These are phyloP conservation scores for Cladosporium sp. DNA, from an alignment of 2,329 filamentous ascomycete genomes.

Conservation along the genomic window DNA sequence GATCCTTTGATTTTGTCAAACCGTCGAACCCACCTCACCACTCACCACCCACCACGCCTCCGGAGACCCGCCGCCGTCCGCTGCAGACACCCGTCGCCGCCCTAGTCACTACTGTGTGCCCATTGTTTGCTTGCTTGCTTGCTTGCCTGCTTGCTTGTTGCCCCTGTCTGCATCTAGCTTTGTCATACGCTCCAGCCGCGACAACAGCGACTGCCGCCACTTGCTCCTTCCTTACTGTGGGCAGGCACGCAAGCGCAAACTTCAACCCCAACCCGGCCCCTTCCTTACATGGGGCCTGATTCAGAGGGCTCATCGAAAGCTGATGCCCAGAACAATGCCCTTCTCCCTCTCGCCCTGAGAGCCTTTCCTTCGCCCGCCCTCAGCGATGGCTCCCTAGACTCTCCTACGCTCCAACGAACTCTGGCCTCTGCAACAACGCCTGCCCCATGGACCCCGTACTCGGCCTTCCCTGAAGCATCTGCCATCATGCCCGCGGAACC, in stretches of 20 bases:
- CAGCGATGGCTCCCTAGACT: conserved; percentile 21
- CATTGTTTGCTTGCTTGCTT: conserved; percentile 7
- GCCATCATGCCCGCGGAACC: conserved; percentile 23
- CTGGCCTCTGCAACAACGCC: conserved; percentile 2
- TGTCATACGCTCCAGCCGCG: conserved; percentile 3
- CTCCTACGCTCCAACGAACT: conserved; percentile 20
- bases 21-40: not conserved
- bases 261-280: not conserved
- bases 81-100: conserved; percentile 4
- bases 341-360: conserved; percentile 9
- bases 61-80: conserved; percentile 6
- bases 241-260: conserved; percentile 4
- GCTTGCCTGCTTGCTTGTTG: conserved; percentile 9
- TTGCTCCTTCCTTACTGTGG: conserved; percentile 10
- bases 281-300: conserved; percentile 25
- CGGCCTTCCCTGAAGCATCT: conserved; percentile 16
- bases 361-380: conserved; percentile 24
- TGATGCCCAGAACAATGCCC: conserved; percentile 19
- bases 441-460: conserved; percentile 21
- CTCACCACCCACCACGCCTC: not conserved
- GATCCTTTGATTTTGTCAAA: conserved; percentile 6
- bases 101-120: not conserved
- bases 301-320: conserved; percentile 19
- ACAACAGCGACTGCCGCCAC: conserved; percentile 14
- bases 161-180: not conserved